Conservation (phyloP, 129 eudicot genomes). For the Helianthus annuus region HanXRQr2.0-SUNRISE NC_035438.2:92617045-92617544, state of each 20-base stretch:
- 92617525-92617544: too few relatives aligned
- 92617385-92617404: constrained; percentile 40
- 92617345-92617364: constrained; percentile 83
- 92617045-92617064: too few relatives aligned
- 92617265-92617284: constrained; percentile 65
- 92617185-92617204: too few relatives aligned
- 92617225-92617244: neutral
- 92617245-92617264: constrained; percentile 53
- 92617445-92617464: constrained; percentile 31
- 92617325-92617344: constrained; percentile 77
- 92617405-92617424: constrained; percentile 49
- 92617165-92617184: too few relatives aligned
- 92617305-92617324: constrained; percentile 41
- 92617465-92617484: constrained; percentile 47
- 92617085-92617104: too few relatives aligned
- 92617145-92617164: too few relatives aligned
- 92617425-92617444: constrained; percentile 38
- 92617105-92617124: too few relatives aligned
- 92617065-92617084: too few relatives aligned
- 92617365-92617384: constrained; percentile 62
- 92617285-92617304: constrained; percentile 50
- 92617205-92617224: too few relatives aligned
- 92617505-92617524: neutral
- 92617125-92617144: too few relatives aligned
- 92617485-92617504: neutral